Evolutionary conservation across 2,329 filamentous ascomycete genomes (phyloP), one percentile per base, ranked within the genome.

Genomic region (Tolypocladium pustulatum): DNA sequence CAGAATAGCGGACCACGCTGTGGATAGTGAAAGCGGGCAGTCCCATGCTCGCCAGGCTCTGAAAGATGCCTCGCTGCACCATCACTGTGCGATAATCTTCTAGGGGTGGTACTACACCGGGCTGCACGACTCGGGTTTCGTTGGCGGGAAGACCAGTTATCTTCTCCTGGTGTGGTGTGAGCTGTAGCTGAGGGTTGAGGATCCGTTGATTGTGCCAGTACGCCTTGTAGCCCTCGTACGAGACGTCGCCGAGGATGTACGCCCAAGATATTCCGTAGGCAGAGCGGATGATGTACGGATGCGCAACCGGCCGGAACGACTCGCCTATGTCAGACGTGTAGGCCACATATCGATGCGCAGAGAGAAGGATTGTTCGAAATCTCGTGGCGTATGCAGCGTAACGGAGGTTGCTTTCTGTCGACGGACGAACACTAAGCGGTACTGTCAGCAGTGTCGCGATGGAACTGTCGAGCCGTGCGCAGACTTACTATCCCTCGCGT

Each of bases 301-400:
- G 92, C 4, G 93, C 92, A 43, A 99, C 82, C 0, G 94, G 94
- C 2, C 94, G 85, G 75, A 99, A 99, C 0, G 90, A 95, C 74
- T 99, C 94, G 71, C 94, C 94, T 63, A 99, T 93, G 68, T 97
- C 93, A 25, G 88, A 92, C 0, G 94, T 97, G 72, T 99, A 99
- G 59, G 94, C 94, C 55, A 99, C 91, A 69, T 99, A 99, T 68
- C 94, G 87, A 69, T 97, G 94, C 4, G 92, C 92, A 20, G 89
- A 91, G 65, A 92, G 78, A 68, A 99, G 85, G 64, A 97, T 89
- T 9, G 92, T 96, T 61, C 90, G 86, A 62, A 94, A 77, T 55
- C 94, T 87, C 61, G 87, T 85, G 54, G 91, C 90, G 75, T 99
- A 99, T 65, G 89, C 94, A 59, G 92, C 93, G 75, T 97, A 99